Conservation (phyloP, 805 yeast species). For the Alloascoidea africana region DNA sequence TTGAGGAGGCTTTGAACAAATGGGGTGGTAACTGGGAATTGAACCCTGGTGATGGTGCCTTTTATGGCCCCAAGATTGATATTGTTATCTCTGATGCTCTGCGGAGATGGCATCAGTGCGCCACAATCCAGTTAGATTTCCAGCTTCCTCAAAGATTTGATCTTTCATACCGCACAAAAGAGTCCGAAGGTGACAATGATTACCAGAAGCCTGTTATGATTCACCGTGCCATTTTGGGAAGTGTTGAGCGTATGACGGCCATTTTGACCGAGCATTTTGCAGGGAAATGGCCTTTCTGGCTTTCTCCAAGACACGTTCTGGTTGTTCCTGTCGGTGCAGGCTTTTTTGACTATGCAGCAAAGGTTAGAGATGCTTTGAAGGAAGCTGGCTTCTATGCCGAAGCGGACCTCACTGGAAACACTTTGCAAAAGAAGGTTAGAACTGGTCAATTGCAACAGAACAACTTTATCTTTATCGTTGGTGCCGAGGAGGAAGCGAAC, state of each 20-base stretch:
- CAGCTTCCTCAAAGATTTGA: slow-evolving; percentile 93
- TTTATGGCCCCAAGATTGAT: slow-evolving; percentile 96
- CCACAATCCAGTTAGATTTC: slow-evolving; percentile 97
- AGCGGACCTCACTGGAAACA: slow-evolving; percentile 87
- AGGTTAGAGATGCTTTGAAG: slow-evolving; percentile 53
- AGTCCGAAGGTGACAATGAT: slow-evolving; percentile 28
- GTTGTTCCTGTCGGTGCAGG: slow-evolving; percentile 96
- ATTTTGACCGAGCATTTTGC: slow-evolving; percentile 95
- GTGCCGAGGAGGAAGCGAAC: slow-evolving; percentile 79
- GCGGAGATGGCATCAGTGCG: slow-evolving; percentile 97
- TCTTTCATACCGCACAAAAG: slow-evolving; percentile 61
- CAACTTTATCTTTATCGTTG: slow-evolving; percentile 93
- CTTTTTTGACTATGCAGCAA: slow-evolving; percentile 80
- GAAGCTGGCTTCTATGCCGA: slow-evolving; percentile 79
- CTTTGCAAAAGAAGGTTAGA: slow-evolving; percentile 96
- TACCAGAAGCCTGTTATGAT: slow-evolving; percentile 93
- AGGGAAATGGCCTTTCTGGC: slow-evolving; percentile 99
- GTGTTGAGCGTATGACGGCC: slow-evolving; percentile 98
- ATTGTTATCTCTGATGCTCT: slow-evolving; percentile 90
- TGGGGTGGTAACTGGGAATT: slow-evolving; percentile 91
- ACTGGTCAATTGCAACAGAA: slow-evolving; percentile 88
- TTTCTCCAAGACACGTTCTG: slow-evolving; percentile 95
- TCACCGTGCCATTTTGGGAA: slow-evolving; percentile 96
- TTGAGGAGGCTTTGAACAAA: slow-evolving; percentile 66
- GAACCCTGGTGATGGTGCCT: slow-evolving; percentile 94